Conservation (phyloP, 164 flowering plant genomes). For the Platanus orientalis region DNA sequence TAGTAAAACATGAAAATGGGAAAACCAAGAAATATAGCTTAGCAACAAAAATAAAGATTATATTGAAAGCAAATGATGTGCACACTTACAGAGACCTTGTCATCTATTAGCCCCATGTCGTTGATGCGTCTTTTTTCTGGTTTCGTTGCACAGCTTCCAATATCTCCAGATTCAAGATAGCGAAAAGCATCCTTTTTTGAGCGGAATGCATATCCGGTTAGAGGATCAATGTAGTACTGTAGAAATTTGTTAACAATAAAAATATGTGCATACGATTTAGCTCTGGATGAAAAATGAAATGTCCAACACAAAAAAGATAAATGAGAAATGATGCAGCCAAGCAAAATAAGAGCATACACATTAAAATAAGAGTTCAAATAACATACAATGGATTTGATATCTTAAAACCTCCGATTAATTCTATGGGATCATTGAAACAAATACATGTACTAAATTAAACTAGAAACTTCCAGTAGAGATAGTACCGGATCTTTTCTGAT, state of each 20-base stretch:
- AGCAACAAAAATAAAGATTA: no score
- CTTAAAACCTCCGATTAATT: background rate
- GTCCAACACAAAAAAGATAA: background rate
- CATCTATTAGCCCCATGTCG: conserved; percentile 16
- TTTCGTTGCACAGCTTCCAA: conserved; percentile 29
- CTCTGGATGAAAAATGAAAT: background rate
- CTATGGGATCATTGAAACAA: background rate
- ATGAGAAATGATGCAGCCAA: background rate
- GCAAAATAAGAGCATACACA: background rate
- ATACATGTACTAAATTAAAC: background rate
- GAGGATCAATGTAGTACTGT: conserved; percentile 75
- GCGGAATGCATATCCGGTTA: conserved; percentile 45
- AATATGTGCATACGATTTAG: background rate
- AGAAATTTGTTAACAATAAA: conserved; percentile 5
- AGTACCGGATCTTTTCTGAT: conserved; percentile 49
- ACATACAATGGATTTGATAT: background rate
- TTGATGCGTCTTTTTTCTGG: conserved; percentile 12
- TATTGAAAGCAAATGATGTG: background rate
- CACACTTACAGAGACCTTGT: conserved; percentile 33
- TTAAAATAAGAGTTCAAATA: background rate
- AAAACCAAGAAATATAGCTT: background rate
- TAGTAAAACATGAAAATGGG: background rate
- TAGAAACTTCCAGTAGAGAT: conserved; percentile 5
- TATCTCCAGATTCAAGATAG: conserved; percentile 43
- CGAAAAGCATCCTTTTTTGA: conserved; percentile 54